Evolutionary conservation across 495 filamentous ascomycete genomes (phyloP), one percentile per base, ranked within the genome.

Genomic region (Aspergillus bertholletiae): DNA sequence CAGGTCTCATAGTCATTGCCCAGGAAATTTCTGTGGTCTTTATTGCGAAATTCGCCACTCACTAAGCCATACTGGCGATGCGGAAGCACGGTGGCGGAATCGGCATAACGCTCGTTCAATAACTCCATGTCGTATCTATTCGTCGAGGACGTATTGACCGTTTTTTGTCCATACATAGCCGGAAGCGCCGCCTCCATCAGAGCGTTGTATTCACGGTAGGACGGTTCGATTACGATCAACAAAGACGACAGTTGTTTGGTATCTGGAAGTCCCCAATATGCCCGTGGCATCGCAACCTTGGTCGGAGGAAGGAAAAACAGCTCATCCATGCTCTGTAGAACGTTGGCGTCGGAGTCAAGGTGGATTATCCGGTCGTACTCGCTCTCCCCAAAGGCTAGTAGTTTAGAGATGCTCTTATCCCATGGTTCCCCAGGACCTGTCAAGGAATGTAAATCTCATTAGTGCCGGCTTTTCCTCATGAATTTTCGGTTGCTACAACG

Each of bases 61-160:
- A 91, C 61, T 7, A 92, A 69, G 5, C 81, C 84, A 62, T 90
- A 93, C 20, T 79, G 80, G 20, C 85, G 79, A 61, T 93, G 90
- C 3, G 90, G 90, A 0, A 96, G 74, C 12, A 94, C 80, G 61
- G 89, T 66, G 1, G 88, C 88, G 28, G 66, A 81, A 23, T 85
- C 77, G 0, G 70, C 76, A 51, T 88, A 92, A n/a, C 88, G 79
- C 1, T 73, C 63, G 60, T 93, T 92, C 35, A 93, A 62, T 1
- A 92, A 73, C 53, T 92, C 88, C 86, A 89, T 88, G 54, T 90
- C 85, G 46, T 83, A 88, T 41, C 61, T 60, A 22, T 76, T 73
- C 17, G 17, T 61, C 41, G 28, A 50, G 12, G 46, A 30, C 1
- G 26, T n/a, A 17, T 52, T 48, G 28, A 77, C 57, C 26, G 13